Conservation (phyloP, 129 eudicot species). For the Escallonia herrerae region DNA sequence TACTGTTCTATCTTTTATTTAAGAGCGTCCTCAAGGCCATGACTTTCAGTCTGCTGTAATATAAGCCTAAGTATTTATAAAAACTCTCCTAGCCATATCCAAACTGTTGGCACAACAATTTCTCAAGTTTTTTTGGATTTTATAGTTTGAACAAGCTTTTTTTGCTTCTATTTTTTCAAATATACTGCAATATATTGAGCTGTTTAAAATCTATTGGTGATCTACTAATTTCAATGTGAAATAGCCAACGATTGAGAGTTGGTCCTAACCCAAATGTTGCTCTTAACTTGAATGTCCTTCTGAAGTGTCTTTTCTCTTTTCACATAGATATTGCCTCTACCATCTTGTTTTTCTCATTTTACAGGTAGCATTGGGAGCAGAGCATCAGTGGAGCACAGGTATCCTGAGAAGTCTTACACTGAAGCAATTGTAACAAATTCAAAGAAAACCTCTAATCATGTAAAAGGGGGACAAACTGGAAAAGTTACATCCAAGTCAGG, state of each 20-base stretch:
- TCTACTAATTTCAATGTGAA: background rate
- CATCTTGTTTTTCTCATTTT: background rate
- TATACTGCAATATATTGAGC: too few species aligned
- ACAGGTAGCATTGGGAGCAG: constrained; percentile 32
- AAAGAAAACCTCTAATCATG: constrained; percentile 28
- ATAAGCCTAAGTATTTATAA: background rate
- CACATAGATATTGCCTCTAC: background rate
- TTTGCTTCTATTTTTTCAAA: too few species aligned
- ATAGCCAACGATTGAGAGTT: background rate
- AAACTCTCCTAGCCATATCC: background rate
- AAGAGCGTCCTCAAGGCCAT: background rate
- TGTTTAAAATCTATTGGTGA: background rate
- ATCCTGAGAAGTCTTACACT: constrained; percentile 23
- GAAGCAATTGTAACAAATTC: constrained; percentile 24
- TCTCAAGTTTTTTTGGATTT: background rate
- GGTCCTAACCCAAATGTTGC: background rate
- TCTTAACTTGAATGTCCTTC: too few species aligned
- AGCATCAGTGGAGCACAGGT: constrained; percentile 21
- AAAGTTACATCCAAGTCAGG: constrained; percentile 31
- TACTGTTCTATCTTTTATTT: background rate
- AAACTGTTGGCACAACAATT: background rate
- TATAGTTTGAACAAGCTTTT: background rate
- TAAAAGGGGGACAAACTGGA: constrained; percentile 19
- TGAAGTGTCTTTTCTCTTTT: background rate
- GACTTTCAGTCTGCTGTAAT: background rate